These are phyloP conservation scores for Exophiala bonariae DNA, from an alignment of 2,329 filamentous ascomycete genomes.

Conservation along the genomic window DNA sequence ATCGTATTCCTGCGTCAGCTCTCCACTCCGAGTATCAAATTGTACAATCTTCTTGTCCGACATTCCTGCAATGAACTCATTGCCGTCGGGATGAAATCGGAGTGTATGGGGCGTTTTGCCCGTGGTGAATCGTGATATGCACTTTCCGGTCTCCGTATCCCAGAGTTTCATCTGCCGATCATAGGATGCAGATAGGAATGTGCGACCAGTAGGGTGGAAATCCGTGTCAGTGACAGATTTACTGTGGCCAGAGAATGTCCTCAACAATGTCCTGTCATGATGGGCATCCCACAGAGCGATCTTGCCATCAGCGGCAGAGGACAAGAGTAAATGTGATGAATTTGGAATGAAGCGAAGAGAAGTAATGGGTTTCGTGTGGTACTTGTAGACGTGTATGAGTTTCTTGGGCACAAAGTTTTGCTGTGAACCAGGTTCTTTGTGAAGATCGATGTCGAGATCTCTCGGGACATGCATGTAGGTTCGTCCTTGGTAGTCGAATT, in stretches of 20 bases:
- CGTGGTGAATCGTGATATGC: conserved; percentile 83
- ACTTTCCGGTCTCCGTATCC: conserved; percentile 94
- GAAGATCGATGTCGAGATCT: conserved; percentile 81
- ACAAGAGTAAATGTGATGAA: conserved; percentile 85
- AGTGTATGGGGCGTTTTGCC: conserved; percentile 95
- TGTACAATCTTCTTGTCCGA: conserved; percentile 99
- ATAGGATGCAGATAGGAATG: conserved; percentile 88
- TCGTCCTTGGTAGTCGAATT: conserved; percentile 90
- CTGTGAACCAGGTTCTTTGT: conserved; percentile 73
- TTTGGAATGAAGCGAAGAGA: conserved; percentile 85
- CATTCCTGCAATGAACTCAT: conserved; percentile 95
- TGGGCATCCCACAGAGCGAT: conserved; percentile 96
- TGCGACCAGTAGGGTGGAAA: conserved; percentile 78
- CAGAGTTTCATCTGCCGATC: conserved; percentile 96
- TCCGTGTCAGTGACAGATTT: conserved; percentile 88
- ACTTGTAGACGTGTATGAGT: conserved; percentile 84
- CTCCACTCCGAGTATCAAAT: conserved; percentile 81
- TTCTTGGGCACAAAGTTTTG: conserved; percentile 97
- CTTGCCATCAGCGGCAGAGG: conserved; percentile 84
- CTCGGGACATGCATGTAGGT: conserved; percentile 98
- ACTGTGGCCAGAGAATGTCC: conserved; percentile 86
- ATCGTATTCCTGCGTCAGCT: conserved; percentile 95
- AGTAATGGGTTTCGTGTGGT: conserved; percentile 81
- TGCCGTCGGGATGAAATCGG: conserved; percentile 84
- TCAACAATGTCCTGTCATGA: conserved; percentile 81